A percentile compares a stretch with the other conserved stretches of the same genome.
Conservation (phyloP, 176 grass and related monocot species). For the Triticum urartu region DNA sequence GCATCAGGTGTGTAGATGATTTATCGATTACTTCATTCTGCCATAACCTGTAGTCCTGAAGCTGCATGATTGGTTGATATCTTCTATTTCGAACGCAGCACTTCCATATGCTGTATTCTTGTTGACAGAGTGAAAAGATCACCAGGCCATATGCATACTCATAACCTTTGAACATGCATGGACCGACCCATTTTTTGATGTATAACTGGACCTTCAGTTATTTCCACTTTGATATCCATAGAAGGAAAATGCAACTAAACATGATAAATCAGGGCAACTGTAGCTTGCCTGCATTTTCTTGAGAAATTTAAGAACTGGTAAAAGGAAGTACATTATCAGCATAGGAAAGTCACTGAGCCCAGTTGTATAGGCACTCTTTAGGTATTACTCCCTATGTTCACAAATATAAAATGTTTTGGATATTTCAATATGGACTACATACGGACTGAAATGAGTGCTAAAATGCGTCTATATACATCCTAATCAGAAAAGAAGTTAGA, state of each 20-base stretch:
- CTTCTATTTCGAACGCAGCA: neutral
- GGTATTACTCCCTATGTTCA: neutral
- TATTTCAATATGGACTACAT: too few relatives aligned
- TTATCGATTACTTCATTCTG: neutral
- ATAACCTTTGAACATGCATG: neutral
- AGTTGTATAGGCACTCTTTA: neutral
- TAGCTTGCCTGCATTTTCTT: neutral
- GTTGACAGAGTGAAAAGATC: neutral
- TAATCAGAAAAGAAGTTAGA: too few relatives aligned
- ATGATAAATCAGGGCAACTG: neutral
- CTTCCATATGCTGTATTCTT: neutral
- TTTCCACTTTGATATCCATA: neutral
- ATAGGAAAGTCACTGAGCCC: neutral
- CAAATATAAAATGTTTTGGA: too few relatives aligned
- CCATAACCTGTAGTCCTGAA: neutral
- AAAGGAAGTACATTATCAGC: neutral
- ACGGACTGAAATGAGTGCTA: too few relatives aligned
- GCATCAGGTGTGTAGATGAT: constrained; percentile 11
- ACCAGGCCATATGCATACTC: neutral
- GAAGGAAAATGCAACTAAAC: neutral
- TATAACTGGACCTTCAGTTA: neutral
- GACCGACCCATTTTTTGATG: too few relatives aligned
- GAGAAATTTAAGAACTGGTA: neutral
- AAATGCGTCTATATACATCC: too few relatives aligned
- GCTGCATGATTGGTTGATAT: neutral